phyloP scores from a whole-genome alignment of 192 early-diverging fungal species.

The Haplosporangium gracile region DNA sequence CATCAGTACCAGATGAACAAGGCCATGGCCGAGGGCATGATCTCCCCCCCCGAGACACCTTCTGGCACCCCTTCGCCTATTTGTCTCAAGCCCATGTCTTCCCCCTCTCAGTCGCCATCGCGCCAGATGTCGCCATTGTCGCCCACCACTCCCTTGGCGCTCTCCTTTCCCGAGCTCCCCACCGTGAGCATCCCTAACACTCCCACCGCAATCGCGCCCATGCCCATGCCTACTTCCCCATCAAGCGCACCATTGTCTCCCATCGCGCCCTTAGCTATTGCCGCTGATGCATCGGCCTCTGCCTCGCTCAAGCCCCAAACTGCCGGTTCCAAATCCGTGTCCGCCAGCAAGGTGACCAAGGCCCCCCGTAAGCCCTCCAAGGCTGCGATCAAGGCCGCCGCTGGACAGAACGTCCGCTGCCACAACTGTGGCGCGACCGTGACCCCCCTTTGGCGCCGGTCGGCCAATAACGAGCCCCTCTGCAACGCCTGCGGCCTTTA shows the following conservation, averaged over 20 bases:
- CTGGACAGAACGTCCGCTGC: conserved; percentile 60
- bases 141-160: neutral
- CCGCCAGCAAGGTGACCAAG: conserved; percentile 26
- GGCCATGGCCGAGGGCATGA: conserved; percentile 19
- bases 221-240: neutral
- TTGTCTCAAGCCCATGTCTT: conserved; percentile 38
- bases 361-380: conserved; percentile 51
- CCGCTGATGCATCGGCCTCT: neutral
- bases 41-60: conserved; percentile 42
- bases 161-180: neutral
- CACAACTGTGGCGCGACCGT: conserved; percentile 85
- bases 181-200: neutral
- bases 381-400: conserved; percentile 54
- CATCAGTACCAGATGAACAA: conserved; percentile 7
- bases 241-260: neutral
- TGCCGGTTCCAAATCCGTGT: neutral
- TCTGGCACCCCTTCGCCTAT: conserved; percentile 37
- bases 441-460: conserved; percentile 94
- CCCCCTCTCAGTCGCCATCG: conserved; percentile 16
- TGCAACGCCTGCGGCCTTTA: conserved; percentile 99
- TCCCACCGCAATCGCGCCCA: neutral
- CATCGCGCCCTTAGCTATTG: neutral
- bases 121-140: conserved; percentile 30
- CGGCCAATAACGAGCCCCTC: conserved; percentile 85
- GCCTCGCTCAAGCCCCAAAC: neutral